These are phyloP conservation scores for Clohesyomyces aquaticus DNA, from an alignment of 495 filamentous ascomycete genomes.

Conservation along the genomic window DNA sequence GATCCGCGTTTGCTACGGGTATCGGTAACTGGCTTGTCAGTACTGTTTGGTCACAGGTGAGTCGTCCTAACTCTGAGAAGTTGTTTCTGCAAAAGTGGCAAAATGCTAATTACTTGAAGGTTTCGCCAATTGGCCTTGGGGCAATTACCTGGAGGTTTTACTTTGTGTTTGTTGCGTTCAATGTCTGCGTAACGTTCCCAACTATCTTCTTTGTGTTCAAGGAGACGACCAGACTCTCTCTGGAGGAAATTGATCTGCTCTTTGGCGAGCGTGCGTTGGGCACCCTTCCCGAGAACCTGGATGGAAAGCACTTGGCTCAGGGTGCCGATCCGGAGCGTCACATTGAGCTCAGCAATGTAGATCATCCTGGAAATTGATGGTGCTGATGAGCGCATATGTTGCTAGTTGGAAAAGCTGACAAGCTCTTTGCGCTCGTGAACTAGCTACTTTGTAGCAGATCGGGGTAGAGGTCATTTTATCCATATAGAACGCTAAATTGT, in stretches of 20 bases:
- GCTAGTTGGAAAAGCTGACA: too few species aligned
- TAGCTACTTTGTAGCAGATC: too few species aligned
- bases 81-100: too few species aligned
- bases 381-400: too few species aligned
- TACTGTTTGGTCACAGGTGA: constrained; percentile 55
- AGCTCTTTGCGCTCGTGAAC: too few species aligned
- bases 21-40: constrained; percentile 63
- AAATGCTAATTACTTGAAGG: too few species aligned
- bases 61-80: not conserved
- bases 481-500: too few species aligned
- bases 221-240: constrained; percentile 59
- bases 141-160: constrained; percentile 58
- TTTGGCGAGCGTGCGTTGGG: constrained; percentile 57
- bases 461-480: too few species aligned
- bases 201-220: constrained; percentile 59
- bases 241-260: constrained; percentile 62
- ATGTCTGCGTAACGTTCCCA: constrained; percentile 41
- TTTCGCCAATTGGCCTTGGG: constrained; percentile 63
- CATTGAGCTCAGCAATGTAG: constrained; percentile 4
- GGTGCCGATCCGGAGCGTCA: not conserved
- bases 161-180: constrained; percentile 57
- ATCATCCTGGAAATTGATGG: too few species aligned
- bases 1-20: constrained; percentile 73
- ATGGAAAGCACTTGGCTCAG: constrained; percentile 14
- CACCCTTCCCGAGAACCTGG: constrained; percentile 48